Conservation (phyloP, 257 asterid genomes). For the Solanum chaucha region DNA sequence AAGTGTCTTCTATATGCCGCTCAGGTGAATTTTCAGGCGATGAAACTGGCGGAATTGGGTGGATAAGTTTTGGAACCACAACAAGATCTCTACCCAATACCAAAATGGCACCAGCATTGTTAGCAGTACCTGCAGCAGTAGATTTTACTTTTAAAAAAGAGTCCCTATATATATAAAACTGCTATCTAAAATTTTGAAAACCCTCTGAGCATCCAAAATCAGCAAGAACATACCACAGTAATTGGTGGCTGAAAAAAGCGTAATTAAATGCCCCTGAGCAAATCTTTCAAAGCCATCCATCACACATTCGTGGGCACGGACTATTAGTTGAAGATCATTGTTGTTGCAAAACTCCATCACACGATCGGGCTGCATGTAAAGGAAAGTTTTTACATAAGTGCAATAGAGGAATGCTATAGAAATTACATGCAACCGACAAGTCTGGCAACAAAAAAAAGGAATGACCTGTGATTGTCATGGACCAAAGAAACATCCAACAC, state of each 20-base stretch:
- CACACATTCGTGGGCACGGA: constrained; percentile 97
- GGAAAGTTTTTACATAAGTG: background rate
- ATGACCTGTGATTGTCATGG: background rate
- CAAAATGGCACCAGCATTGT: constrained; percentile 97
- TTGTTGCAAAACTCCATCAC: constrained; percentile 96
- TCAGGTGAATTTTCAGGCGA: constrained; percentile 94
- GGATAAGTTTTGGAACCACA: constrained; percentile 94
- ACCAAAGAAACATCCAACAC: background rate
- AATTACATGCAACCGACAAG: background rate
- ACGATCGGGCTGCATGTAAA: constrained; percentile 78
- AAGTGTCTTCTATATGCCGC: constrained; percentile 73
- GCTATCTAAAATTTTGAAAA: background rate
- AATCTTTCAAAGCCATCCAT: constrained; percentile 99
- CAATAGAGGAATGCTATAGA: background rate
- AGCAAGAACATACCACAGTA: constrained; percentile 71
- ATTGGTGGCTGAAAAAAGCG: constrained; percentile 96
- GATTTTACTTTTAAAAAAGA: background rate
- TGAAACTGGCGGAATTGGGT: constrained; percentile 84
- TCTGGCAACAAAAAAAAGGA: background rate
- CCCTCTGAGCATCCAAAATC: background rate
- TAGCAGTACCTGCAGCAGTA: constrained; percentile 67
- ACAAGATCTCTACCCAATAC: constrained; percentile 98
- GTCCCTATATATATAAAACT: background rate
- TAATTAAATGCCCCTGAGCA: constrained; percentile 96
- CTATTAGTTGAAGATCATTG: constrained; percentile 94